A percentile compares a stretch with the other conserved stretches of the same genome.
phyloP scores from a whole-genome alignment of 1,139 yeast species.

The Yamadazyma kanchanaburiensis region DNA sequence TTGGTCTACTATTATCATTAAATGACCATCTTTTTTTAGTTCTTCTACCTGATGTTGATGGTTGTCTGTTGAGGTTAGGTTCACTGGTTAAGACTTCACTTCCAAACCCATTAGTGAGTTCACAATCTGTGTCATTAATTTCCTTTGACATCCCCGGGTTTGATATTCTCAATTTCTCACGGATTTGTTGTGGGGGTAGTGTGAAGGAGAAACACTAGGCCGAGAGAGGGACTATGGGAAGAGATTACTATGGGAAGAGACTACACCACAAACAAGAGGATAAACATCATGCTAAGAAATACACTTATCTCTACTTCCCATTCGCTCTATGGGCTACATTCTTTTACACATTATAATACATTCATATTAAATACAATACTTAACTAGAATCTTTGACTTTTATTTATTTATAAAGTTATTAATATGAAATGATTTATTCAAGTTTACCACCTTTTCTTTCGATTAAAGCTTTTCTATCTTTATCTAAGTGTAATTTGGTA shows the following conservation, averaged over 20 bases:
- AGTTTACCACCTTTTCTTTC: slow-evolving; percentile 45
- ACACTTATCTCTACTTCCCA: no score
- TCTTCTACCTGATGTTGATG: slow-evolving; percentile 23
- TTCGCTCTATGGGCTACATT: no score
- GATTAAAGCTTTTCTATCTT: slow-evolving; percentile 98
- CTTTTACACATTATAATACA: slow-evolving; percentile 7
- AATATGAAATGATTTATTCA: slow-evolving; percentile 21
- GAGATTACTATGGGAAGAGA: no score
- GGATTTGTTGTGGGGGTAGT: no score
- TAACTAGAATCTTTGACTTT: slow-evolving; percentile 4
- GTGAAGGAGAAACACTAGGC: no score
- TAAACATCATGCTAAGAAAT: no score
- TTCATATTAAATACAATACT: slow-evolving; percentile 7
- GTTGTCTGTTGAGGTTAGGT: slow-evolving; percentile 14
- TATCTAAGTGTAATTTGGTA: slow-evolving; percentile 97
- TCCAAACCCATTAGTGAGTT: slow-evolving; percentile 40
- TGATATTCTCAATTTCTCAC: no score
- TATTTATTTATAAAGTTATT: slow-evolving; percentile 10
- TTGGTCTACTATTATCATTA: slow-evolving; percentile 35
- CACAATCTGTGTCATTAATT: no score
- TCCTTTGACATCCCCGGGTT: no score
- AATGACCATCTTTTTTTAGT: slow-evolving; percentile 46
- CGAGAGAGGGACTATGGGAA: no score
- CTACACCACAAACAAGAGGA: no score
- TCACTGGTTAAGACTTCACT: slow-evolving; percentile 22